Evolutionary conservation across 2,329 filamentous ascomycete species (phyloP), one percentile per base, ranked within the genome.

Genomic region (Diplocarpon rosae): DNA sequence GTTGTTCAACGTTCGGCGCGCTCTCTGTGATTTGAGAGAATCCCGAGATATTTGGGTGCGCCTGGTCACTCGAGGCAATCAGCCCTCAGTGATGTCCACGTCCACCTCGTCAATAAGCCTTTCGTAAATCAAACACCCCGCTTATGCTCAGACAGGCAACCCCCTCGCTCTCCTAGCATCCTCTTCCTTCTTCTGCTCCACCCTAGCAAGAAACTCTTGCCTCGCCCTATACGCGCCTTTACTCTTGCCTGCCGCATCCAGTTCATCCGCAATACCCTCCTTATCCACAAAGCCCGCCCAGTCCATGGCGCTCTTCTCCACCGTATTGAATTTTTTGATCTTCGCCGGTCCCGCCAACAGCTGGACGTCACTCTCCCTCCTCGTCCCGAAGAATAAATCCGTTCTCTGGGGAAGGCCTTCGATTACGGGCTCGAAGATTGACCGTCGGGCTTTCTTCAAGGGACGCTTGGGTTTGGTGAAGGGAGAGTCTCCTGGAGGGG

Each of bases 221-320:
- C 78, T 66, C 15, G 71, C 71, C 1, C 73, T 70, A 58, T 75
- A 83, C 16, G 76, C 79, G 50, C 72, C 70, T 64, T 83, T 83
- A 30, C 74, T 75, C 64, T 74, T 75, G 46, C 78, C 76, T 17
- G 79, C 78, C 37, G 79, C 66, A 62, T 73, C 72, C 46, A 84
- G 66, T 61, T 84, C 80, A 62, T 83, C 78, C 60, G 78, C 72
- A 63, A 83, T 79, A 8, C 80, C 80, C 61, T 82, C 79, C 60
- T 80, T 75, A 63, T 84, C 80, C 46, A 84, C 80, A 55, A 75
- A 83, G 11, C 78, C 78, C 2, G 79, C 80, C 80, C 80, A 84
- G 62, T 84, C 80, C 73, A 84, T 79, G 42, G 77, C 71, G 55
- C 77, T 82, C 70, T 83, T 83, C 64, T 84, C 78, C 13, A 83